phyloP scores from a whole-genome alignment of 768 basidiomycete genomes.

The Butyriboletus loyo region DNA sequence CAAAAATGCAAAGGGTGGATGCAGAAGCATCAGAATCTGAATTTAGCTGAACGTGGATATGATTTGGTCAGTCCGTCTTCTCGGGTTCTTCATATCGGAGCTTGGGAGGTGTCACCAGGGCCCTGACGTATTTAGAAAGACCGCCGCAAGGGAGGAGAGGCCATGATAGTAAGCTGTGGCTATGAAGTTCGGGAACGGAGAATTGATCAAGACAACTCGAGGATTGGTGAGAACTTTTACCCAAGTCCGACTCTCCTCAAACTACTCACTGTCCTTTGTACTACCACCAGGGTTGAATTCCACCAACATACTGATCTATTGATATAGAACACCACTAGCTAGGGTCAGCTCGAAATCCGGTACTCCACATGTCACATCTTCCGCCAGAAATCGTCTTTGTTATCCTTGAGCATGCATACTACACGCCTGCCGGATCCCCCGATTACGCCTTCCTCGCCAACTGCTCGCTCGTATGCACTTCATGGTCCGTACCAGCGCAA shows the following conservation, averaged over 20 bases:
- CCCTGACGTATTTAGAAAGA: background rate
- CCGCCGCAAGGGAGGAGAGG: no score
- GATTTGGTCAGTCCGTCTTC: conserved; percentile 2
- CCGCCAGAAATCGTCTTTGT: conserved; percentile 23
- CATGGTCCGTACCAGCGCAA: conserved; percentile 30
- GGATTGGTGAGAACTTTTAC: background rate
- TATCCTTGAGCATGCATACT: conserved; percentile 27
- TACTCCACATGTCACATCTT: conserved; percentile 11
- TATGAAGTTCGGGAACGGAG: background rate
- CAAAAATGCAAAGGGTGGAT: conserved; percentile 2
- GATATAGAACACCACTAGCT: background rate
- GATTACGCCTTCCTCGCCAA: conserved; percentile 19
- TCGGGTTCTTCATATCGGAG: conserved; percentile 16
- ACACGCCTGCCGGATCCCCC: conserved; percentile 14
- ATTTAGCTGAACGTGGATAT: conserved; percentile 4
- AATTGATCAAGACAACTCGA: background rate
- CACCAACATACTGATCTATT: background rate
- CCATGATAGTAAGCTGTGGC: no score
- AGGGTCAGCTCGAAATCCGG: background rate
- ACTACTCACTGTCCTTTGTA: no score
- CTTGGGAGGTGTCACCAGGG: background rate
- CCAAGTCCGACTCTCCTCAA: background rate
- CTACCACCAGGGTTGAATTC: background rate
- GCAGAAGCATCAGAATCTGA: conserved; percentile 16
- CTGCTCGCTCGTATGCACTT: conserved; percentile 26